A percentile compares a stretch with the other conserved stretches of the same genome.
These are phyloP conservation scores for Talaromyces islandicus DNA, from an alignment of 2,329 filamentous ascomycete species.

Conservation along the genomic window DNA sequence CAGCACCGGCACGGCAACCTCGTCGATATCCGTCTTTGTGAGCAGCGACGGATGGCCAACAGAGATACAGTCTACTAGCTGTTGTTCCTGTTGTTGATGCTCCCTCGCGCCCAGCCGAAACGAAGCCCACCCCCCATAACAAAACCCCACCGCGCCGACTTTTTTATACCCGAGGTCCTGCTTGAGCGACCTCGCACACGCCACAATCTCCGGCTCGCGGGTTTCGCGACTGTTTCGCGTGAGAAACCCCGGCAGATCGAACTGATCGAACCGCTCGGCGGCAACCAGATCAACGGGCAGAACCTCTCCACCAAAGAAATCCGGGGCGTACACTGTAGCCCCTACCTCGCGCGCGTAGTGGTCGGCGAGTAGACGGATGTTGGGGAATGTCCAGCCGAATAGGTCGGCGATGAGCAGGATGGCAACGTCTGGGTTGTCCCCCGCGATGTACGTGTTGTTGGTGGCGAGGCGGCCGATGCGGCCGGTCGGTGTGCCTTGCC, in stretches of 20 bases:
- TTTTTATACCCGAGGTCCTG: constrained; percentile 15
- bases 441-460: constrained; percentile 33
- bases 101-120: constrained; percentile 42
- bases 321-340: constrained; percentile 42
- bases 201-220: constrained; percentile 34
- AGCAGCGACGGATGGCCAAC: constrained; percentile 42
- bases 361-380: constrained; percentile 42
- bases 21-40: constrained; percentile 42
- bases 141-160: constrained; percentile 44
- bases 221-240: constrained; percentile 30
- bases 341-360: constrained; percentile 41
- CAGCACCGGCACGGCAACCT: constrained; percentile 45
- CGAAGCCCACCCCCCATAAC: constrained; percentile 49
- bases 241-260: constrained; percentile 38
- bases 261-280: constrained; percentile 21
- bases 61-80: constrained; percentile 42
- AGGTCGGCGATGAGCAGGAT: constrained; percentile 36
- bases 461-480: constrained; percentile 25
- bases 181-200: constrained; percentile 30
- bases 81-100: constrained; percentile 17
- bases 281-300: constrained; percentile 23
- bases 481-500: constrained; percentile 36
- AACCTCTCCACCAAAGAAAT: constrained; percentile 33
- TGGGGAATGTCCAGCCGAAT: constrained; percentile 42
- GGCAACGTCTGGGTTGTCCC: constrained; percentile 27